phyloP scores from a whole-genome alignment of 139 green algal genomes.

The Coccomyxa sp. region DNA sequence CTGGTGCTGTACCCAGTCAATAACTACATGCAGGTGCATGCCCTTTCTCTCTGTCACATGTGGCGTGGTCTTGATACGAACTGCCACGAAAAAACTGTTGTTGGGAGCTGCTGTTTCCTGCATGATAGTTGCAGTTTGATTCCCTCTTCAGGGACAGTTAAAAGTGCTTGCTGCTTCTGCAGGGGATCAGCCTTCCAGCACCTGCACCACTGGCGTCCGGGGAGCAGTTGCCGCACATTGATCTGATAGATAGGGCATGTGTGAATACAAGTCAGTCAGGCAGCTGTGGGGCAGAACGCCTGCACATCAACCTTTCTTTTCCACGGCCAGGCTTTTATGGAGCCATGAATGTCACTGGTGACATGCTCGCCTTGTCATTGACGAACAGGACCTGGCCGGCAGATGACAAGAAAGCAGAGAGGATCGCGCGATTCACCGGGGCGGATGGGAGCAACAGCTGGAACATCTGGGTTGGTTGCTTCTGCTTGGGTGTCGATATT shows the following conservation, averaged over 20 bases:
- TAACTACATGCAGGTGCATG: neutral
- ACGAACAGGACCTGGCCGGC: slow-evolving; percentile 4
- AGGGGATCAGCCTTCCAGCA: neutral
- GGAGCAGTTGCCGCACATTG: neutral
- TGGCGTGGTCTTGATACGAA: neutral
- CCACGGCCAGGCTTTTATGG: slow-evolving; percentile 12
- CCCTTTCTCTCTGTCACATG: neutral
- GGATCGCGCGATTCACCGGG: slow-evolving; percentile 36
- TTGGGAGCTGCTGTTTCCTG: neutral
- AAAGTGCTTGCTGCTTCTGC: neutral
- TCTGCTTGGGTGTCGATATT: neutral
- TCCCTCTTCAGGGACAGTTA: neutral
- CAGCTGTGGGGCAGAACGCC: neutral
- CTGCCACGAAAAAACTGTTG: neutral
- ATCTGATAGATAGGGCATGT: neutral
- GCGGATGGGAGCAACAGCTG: slow-evolving; percentile 9
- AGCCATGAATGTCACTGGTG: slow-evolving; percentile 41
- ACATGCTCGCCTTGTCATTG: slow-evolving; percentile 32
- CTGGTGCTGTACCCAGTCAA: neutral
- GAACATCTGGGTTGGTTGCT: slow-evolving; percentile 30
- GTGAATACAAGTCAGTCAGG: neutral
- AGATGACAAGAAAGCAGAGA: neutral
- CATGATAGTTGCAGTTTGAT: neutral
- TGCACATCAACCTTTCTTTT: slow-evolving; percentile 2
- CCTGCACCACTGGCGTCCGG: too few species aligned